phyloP scores from a whole-genome alignment of 306 rosid genomes.

The Quercus dentata region DNA sequence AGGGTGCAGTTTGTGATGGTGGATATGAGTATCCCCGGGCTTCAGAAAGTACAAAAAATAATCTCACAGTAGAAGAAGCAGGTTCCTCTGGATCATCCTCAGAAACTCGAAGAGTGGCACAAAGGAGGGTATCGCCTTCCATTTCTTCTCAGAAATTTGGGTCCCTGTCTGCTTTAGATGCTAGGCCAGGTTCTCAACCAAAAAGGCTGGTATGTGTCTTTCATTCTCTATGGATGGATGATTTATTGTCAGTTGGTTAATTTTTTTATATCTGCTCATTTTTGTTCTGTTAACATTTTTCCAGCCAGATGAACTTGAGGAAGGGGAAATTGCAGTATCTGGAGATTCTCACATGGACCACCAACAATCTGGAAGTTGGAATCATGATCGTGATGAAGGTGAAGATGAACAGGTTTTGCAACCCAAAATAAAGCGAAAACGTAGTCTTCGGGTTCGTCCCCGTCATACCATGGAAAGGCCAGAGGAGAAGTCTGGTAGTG shows the following conservation, averaged over 20 bases:
- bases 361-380: slow-evolving; percentile 92
- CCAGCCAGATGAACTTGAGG: slow-evolving; percentile 89
- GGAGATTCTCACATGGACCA: slow-evolving; percentile 90
- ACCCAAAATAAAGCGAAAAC: slow-evolving; percentile 87
- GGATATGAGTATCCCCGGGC: slow-evolving; percentile 57
- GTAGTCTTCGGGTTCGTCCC: slow-evolving; percentile 86
- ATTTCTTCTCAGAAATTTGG: slow-evolving; percentile 89
- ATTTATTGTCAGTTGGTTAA: slow-evolving; percentile 17
- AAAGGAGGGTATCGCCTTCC: slow-evolving; percentile 51
- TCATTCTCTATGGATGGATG: slow-evolving; percentile 27
- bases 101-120: slow-evolving; percentile 55
- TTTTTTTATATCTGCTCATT: slow-evolving; percentile 28
- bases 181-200: slow-evolving; percentile 70
- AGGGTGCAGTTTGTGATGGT: slow-evolving; percentile 50
- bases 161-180: slow-evolving; percentile 83
- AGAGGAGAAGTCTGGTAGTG: slow-evolving; percentile 70
- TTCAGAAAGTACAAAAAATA: slow-evolving; percentile 49
- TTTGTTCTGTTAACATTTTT: slow-evolving; percentile 30
- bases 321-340: slow-evolving; percentile 92
- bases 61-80: slow-evolving; percentile 60
- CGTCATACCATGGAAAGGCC: slow-evolving; percentile 70
- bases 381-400: slow-evolving; percentile 89
- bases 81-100: slow-evolving; percentile 82
- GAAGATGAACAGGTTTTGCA: slow-evolving; percentile 96
- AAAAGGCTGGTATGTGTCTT: slow-evolving; percentile 59